These are phyloP conservation scores for Articulospora tetracladia DNA, from an alignment of 495 filamentous ascomycete genomes.

Conservation along the genomic window DNA sequence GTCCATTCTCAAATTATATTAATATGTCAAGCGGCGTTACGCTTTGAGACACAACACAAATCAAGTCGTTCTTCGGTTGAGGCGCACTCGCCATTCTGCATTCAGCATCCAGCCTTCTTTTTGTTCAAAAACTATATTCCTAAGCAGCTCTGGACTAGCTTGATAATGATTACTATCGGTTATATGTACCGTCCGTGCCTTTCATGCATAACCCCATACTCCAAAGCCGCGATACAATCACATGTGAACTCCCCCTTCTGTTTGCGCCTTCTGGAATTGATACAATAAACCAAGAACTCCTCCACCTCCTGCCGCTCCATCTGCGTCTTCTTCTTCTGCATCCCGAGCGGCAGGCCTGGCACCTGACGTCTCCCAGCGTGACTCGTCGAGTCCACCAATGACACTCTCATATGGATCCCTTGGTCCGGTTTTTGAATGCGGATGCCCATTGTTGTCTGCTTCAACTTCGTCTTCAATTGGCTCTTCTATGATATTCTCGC, in stretches of 20 bases:
- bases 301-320: constrained; percentile 42
- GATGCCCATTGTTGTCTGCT: not conserved
- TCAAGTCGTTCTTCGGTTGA: too few species aligned
- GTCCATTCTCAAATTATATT: too few species aligned
- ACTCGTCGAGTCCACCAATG: constrained; percentile 38
- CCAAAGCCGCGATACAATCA: constrained; percentile 13
- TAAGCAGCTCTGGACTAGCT: not conserved
- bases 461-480: constrained; percentile 37
- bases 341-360: constrained; percentile 9
- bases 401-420: constrained; percentile 26
- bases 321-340: constrained; percentile 43
- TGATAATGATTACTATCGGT: not conserved
- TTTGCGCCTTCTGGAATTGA: constrained; percentile 84
- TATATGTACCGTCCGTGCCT: too few species aligned
- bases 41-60: too few species aligned
- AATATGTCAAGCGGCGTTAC: too few species aligned
- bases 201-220: constrained; percentile 1
- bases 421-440: not conserved
- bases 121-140: not conserved
- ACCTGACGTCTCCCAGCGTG: constrained; percentile 37
- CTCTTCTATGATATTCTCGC: constrained; percentile 44
- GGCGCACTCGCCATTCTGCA: too few species aligned
- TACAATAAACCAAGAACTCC: constrained; percentile 85
- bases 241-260: constrained; percentile 45
- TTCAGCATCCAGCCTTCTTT: not conserved